Evolutionary conservation across 495 filamentous ascomycete species (phyloP).

Genomic region (Hypoxylon intermedium): DNA sequence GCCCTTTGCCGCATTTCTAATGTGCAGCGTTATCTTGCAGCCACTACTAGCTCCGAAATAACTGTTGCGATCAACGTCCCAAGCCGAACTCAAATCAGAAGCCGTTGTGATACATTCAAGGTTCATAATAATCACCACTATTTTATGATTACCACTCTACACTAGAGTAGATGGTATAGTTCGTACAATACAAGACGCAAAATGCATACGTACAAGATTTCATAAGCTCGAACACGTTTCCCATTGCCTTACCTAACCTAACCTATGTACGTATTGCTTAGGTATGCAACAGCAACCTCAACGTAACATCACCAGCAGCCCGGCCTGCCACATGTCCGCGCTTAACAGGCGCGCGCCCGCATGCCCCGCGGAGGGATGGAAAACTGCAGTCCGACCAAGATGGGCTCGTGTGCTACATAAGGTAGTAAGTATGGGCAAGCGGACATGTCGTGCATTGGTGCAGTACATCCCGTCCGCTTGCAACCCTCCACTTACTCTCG

Average conservation of each 20-base stretch:
- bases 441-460: conserved; percentile 1
- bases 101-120: too few species aligned
- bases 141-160: too few species aligned
- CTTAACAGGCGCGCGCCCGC: conserved; percentile 20
- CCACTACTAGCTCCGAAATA: not conserved
- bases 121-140: too few species aligned
- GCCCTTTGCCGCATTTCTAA: conserved; percentile 34
- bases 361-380: too few species aligned
- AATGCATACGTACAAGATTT: not conserved
- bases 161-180: too few species aligned
- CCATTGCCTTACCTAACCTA: not conserved
- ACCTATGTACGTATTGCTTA: conserved; percentile 13
- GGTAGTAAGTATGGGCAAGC: not conserved
- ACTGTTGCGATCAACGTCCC: not conserved
- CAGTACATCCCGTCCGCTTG: not conserved
- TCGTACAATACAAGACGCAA: too few species aligned
- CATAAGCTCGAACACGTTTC: conserved; percentile 21
- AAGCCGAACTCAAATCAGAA: too few species aligned
- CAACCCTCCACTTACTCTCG: too few species aligned
- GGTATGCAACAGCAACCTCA: conserved; percentile 14
- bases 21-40: not conserved
- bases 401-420: not conserved
- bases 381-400: too few species aligned
- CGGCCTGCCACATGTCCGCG: conserved; percentile 32
- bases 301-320: too few species aligned